Conservation (phyloP, 2,329 filamentous ascomycete genomes). For the Raffaelea deltoideospora region DNA sequence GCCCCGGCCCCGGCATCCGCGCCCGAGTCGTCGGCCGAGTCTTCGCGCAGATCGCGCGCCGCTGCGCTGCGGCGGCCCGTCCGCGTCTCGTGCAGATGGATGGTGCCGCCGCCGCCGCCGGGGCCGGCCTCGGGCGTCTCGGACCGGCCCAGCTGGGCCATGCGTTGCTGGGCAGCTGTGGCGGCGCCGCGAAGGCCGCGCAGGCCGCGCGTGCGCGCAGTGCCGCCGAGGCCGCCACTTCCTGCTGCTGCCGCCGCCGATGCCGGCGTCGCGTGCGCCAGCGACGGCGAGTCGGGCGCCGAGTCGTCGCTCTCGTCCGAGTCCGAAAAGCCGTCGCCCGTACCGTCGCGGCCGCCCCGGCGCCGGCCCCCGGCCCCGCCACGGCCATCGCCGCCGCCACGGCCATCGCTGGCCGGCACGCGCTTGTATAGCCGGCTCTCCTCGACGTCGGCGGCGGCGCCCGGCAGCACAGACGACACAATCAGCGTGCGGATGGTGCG, state of each 20-base stretch:
- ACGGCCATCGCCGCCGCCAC: no score
- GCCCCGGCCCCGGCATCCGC: no score
- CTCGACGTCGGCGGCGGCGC: constrained; percentile 64
- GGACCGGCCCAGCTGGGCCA: constrained; percentile 68
- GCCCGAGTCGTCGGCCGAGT: constrained; percentile 18
- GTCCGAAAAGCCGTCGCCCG: constrained; percentile 67
- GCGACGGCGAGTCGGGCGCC: constrained; percentile 68
- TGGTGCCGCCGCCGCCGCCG: constrained; percentile 16
- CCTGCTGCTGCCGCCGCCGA: no score
- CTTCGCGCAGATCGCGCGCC: constrained; percentile 49
- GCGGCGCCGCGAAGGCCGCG: constrained; percentile 82
- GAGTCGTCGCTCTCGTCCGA: constrained; percentile 89
- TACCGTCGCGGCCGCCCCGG: constrained; percentile 38
- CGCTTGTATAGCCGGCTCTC: constrained; percentile 81
- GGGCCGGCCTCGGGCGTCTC: constrained; percentile 66
- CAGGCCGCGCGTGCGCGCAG: constrained; percentile 75
- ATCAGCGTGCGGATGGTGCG: constrained; percentile 84
- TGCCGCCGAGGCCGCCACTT: constrained; percentile 36
- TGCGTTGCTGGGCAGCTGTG: constrained; percentile 70
- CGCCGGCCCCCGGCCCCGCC: constrained; percentile 39
- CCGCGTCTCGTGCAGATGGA: constrained; percentile 58
- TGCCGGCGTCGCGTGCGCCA: constrained; percentile 47
- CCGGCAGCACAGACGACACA: constrained; percentile 83
- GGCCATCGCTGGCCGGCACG: no score
- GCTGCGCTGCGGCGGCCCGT: constrained; percentile 36